Evolutionary conservation across 1,139 yeast species (phyloP).

Genomic region (Geotrichum macrosporum): DNA sequence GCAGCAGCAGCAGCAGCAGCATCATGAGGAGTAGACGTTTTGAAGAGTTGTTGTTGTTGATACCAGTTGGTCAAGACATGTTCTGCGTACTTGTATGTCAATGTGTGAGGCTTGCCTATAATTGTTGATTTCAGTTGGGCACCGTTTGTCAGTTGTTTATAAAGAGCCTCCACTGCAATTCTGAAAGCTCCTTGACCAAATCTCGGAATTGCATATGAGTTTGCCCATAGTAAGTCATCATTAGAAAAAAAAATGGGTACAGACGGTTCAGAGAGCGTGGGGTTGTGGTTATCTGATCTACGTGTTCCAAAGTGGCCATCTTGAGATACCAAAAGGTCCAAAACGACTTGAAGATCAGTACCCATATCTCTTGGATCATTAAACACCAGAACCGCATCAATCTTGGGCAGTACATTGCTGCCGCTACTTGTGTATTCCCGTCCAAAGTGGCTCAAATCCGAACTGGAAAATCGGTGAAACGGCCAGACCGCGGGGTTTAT

Average conservation of each 20-base stretch:
- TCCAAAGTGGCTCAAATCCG: conserved; percentile 50
- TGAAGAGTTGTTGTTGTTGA: conserved; percentile 22
- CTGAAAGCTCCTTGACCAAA: conserved; percentile 93
- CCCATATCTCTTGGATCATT: conserved; percentile 92
- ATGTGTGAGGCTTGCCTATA: conserved; percentile 77
- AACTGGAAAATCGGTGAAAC: conserved; percentile 52
- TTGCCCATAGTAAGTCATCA: conserved; percentile 88
- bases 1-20: no score
- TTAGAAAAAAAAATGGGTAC: conserved; percentile 83
- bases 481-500: conserved; percentile 66
- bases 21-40: no score
- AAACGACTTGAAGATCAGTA: conserved; percentile 72
- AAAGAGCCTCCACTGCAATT: conserved; percentile 58
- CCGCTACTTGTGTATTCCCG: conserved; percentile 25
- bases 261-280: conserved; percentile 52
- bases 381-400: conserved; percentile 70
- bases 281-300: no score
- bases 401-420: no score
- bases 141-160: conserved; percentile 53
- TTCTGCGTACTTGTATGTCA: conserved; percentile 83
- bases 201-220: conserved; percentile 71
- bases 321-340: conserved; percentile 65
- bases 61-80: conserved; percentile 60
- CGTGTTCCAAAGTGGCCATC: conserved; percentile 64
- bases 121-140: conserved; percentile 51